phyloP scores from a whole-genome alignment of 306 rosid genomes.

The Cicer yamashitae region DNA sequence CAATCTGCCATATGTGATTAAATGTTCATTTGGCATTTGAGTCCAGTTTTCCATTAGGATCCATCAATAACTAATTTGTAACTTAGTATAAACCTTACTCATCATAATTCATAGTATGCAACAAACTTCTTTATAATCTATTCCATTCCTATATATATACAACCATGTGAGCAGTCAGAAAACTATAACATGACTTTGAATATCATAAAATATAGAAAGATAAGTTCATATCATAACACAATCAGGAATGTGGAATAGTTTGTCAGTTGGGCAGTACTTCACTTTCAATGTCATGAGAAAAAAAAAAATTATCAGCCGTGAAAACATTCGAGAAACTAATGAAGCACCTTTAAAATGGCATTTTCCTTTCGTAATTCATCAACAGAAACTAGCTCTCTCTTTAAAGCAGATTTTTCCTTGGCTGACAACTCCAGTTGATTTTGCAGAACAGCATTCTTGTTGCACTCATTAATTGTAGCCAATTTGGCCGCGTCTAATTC shows the following conservation, averaged over 20 bases:
- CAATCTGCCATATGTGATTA: constrained; percentile 8
- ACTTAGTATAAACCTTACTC: background rate
- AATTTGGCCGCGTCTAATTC: constrained; percentile 89
- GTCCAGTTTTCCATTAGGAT: background rate
- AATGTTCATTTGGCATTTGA: constrained; percentile 7
- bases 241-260: constrained; percentile 26
- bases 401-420: constrained; percentile 79
- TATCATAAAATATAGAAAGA: background rate
- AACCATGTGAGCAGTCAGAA: background rate
- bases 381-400: constrained; percentile 72
- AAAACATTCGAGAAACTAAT: constrained; percentile 26
- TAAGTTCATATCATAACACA: background rate
- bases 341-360: constrained; percentile 69
- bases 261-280: background rate
- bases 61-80: constrained; percentile 13
- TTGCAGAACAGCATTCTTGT: constrained; percentile 88
- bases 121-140: constrained; percentile 5
- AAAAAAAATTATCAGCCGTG: constrained; percentile 10
- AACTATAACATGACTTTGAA: background rate
- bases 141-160: constrained; percentile 18
- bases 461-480: constrained; percentile 89
- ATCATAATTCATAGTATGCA: background rate
- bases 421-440: constrained; percentile 78
- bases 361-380: constrained; percentile 83
- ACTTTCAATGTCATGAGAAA: constrained; percentile 15